These are phyloP conservation scores for Porphyrellus cyaneotinctus DNA, from an alignment of 768 basidiomycete species.

Conservation along the genomic window DNA sequence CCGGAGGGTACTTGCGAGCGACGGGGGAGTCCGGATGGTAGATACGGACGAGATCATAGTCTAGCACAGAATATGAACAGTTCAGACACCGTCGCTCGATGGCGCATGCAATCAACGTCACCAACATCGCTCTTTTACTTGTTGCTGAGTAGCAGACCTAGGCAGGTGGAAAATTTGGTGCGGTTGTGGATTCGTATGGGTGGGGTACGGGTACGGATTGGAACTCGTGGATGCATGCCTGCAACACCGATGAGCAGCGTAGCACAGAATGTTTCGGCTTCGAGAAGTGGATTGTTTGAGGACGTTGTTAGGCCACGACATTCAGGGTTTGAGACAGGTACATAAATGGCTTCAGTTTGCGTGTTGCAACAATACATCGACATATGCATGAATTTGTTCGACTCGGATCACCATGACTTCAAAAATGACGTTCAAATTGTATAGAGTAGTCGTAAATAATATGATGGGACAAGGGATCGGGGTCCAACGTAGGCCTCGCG, in stretches of 20 bases:
- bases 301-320: constrained; percentile 1
- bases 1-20: constrained; percentile 39
- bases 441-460: background rate
- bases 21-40: constrained; percentile 72
- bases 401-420: too few relatives aligned
- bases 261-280: constrained; percentile 6
- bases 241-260: constrained; percentile 5
- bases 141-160: constrained; percentile 43
- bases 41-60: constrained; percentile 74
- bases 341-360: background rate
- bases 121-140: constrained; percentile 58
- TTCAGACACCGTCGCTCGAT: constrained; percentile 2
- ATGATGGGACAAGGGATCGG: background rate
- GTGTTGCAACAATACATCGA: background rate
- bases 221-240: constrained; percentile 19
- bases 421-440: too few relatives aligned
- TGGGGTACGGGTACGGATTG: constrained; percentile 49
- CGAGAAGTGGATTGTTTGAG: constrained; percentile 4
- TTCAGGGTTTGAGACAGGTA: constrained; percentile 4
- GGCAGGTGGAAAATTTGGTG: constrained; percentile 65
- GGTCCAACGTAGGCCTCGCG: background rate
- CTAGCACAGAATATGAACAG: constrained; percentile 31
- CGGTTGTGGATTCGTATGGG: constrained; percentile 48
- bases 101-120: constrained; percentile 8
- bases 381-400: too few relatives aligned